These are phyloP conservation scores for Flaveria bidentis DNA, from an alignment of 129 eudicot genomes.

Conservation along the genomic window DNA sequence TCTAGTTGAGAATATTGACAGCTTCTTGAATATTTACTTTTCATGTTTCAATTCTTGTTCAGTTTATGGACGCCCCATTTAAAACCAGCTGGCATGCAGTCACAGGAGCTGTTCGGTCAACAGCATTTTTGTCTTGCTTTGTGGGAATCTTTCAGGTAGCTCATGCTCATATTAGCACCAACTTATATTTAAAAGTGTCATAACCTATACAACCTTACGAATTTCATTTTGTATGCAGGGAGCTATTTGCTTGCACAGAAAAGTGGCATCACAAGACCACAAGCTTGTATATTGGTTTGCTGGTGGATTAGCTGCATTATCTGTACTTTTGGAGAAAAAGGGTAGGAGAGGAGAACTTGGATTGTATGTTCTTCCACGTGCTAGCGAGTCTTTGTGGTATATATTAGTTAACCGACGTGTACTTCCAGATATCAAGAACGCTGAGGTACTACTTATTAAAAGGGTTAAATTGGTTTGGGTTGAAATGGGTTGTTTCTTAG, in stretches of 20 bases:
- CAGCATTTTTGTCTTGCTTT: slow-evolving; percentile 87
- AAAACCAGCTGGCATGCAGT: slow-evolving; percentile 91
- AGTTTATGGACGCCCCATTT: slow-evolving; percentile 89
- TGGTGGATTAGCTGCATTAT: slow-evolving; percentile 90
- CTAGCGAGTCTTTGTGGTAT: slow-evolving; percentile 95
- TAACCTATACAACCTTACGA: background rate
- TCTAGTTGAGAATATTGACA: background rate
- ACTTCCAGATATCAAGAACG: slow-evolving; percentile 84
- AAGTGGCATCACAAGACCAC: slow-evolving; percentile 85
- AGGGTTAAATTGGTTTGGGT: no score
- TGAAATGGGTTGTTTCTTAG: no score
- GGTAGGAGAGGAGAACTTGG: slow-evolving; percentile 93
- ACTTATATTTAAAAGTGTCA: background rate
- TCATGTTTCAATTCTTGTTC: slow-evolving; percentile 25
- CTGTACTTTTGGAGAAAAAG: slow-evolving; percentile 91
- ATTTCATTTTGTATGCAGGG: slow-evolving; percentile 48
- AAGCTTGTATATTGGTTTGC: slow-evolving; percentile 98
- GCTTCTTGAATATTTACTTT: background rate
- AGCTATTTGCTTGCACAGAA: slow-evolving; percentile 88
- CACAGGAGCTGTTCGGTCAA: slow-evolving; percentile 91
- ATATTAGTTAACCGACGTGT: slow-evolving; percentile 86
- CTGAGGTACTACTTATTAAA: slow-evolving; percentile 65
- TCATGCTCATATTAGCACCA: background rate
- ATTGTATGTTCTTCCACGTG: slow-evolving; percentile 98
- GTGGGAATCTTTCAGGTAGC: slow-evolving; percentile 95